phyloP scores from a whole-genome alignment of 306 rosid genomes.

The Prunus mira region DNA sequence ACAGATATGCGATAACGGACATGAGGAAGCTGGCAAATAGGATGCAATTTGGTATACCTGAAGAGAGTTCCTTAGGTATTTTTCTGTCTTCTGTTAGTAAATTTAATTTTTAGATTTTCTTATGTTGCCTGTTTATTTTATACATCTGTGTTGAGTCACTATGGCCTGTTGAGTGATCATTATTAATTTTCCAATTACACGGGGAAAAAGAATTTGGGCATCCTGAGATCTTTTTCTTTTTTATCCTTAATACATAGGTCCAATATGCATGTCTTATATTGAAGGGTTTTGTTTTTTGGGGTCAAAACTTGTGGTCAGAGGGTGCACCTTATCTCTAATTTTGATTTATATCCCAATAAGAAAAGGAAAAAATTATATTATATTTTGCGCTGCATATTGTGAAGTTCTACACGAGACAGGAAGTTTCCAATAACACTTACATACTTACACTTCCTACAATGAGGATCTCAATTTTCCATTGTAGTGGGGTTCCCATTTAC shows the following conservation, averaged over 20 bases:
- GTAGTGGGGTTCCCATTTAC: not conserved
- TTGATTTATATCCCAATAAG: not conserved
- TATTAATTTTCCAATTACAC: not conserved
- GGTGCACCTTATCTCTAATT: not conserved
- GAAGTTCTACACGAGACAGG: too few relatives aligned
- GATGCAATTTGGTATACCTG: slow-evolving; percentile 94
- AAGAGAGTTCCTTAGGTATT: slow-evolving; percentile 93
- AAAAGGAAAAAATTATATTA: not conserved
- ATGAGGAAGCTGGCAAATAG: slow-evolving; percentile 94
- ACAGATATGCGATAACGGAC: slow-evolving; percentile 85
- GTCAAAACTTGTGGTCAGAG: not conserved
- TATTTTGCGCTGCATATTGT: not conserved
- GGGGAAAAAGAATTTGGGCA: too few relatives aligned
- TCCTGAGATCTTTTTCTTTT: too few relatives aligned
- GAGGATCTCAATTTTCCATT: not conserved
- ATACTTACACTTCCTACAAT: not conserved
- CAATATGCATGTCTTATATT: not conserved
- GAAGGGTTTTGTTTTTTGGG: not conserved
- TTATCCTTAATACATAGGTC: too few relatives aligned
- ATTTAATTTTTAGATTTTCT: not conserved
- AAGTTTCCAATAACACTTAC: not conserved
- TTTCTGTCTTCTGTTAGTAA: not conserved
- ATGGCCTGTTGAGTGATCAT: not conserved
- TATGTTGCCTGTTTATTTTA: not conserved
- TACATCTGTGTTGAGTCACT: not conserved